Conservation (phyloP, 352 stramenopile genomes). For the Phytopythium mirpurense region DNA sequence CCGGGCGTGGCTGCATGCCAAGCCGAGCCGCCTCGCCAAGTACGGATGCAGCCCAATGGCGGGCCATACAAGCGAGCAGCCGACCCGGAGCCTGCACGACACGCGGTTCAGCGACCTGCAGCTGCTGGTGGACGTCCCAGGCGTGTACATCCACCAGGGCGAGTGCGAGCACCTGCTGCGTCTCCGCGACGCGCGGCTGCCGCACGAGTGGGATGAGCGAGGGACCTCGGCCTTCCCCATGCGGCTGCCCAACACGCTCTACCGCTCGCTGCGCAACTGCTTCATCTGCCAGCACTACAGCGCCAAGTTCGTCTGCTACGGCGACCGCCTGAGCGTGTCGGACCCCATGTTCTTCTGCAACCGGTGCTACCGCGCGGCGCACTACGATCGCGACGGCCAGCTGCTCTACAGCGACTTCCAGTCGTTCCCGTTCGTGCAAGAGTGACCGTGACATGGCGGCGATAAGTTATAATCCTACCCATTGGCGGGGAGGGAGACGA, state of each 20-base stretch:
- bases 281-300: conserved; percentile 71
- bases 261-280: conserved; percentile 54
- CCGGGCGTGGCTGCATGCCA: conserved; percentile 43
- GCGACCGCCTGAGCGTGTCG: conserved; percentile 48
- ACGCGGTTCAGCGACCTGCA: conserved; percentile 46
- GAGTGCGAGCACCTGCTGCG: conserved; percentile 73
- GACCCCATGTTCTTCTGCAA: conserved; percentile 81
- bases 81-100: conserved; percentile 26
- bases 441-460: conserved; percentile 22
- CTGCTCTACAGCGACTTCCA: conserved; percentile 69
- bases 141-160: conserved; percentile 70
- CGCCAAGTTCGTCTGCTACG: conserved; percentile 77
- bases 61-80: not conserved
- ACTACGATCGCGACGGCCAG: conserved; percentile 48
- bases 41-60: conserved; percentile 15
- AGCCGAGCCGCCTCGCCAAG: conserved; percentile 21
- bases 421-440: conserved; percentile 67
- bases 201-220: conserved; percentile 39
- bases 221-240: conserved; percentile 39
- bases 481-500: too few relatives aligned
- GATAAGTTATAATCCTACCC: conserved; percentile 10
- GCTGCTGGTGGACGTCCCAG: conserved; percentile 47
- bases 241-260: conserved; percentile 47
- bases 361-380: conserved; percentile 60
- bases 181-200: conserved; percentile 57